Conservation (phyloP, 2,329 filamentous ascomycete genomes). For the Microsporum canis region DNA sequence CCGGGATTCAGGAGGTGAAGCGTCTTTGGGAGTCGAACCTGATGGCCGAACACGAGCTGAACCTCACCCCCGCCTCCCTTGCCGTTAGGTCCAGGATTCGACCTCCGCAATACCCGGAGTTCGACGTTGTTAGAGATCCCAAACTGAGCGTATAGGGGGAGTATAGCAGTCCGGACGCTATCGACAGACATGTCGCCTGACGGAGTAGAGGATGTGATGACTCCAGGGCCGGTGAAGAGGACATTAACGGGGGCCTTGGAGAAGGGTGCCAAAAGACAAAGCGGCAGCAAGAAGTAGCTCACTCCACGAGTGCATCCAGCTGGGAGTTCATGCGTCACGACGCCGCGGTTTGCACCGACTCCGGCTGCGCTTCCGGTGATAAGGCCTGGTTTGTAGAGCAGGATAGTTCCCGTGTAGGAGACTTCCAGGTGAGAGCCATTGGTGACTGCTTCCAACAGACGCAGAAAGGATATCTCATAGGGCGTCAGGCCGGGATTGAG, state of each 20-base stretch:
- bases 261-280: conserved; percentile 86
- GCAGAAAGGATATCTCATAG: conserved; percentile 90
- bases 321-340: conserved; percentile 71
- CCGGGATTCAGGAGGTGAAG: conserved; percentile 77
- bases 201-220: conserved; percentile 78
- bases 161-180: conserved; percentile 80
- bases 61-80: conserved; percentile 79
- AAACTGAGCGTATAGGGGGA: conserved; percentile 82
- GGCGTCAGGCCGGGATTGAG: conserved; percentile 80
- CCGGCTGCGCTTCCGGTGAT: conserved; percentile 77
- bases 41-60: conserved; percentile 86
- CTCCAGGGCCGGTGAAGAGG: conserved; percentile 76
- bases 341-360: conserved; percentile 59
- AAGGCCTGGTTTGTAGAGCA: conserved; percentile 83
- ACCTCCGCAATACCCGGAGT: conserved; percentile 66
- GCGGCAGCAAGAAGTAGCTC: conserved; percentile 81
- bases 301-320: conserved; percentile 67
- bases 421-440: conserved; percentile 94
- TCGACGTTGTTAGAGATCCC: conserved; percentile 82
- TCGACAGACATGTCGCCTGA: conserved; percentile 83
- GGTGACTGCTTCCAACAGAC: conserved; percentile 84
- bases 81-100: conserved; percentile 63
- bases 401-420: conserved; percentile 85
- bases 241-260: conserved; percentile 86
- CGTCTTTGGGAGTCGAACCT: conserved; percentile 87